Base-by-base conservation (phyloP, 1,139 yeast species). In the Candida sp. region DNA sequence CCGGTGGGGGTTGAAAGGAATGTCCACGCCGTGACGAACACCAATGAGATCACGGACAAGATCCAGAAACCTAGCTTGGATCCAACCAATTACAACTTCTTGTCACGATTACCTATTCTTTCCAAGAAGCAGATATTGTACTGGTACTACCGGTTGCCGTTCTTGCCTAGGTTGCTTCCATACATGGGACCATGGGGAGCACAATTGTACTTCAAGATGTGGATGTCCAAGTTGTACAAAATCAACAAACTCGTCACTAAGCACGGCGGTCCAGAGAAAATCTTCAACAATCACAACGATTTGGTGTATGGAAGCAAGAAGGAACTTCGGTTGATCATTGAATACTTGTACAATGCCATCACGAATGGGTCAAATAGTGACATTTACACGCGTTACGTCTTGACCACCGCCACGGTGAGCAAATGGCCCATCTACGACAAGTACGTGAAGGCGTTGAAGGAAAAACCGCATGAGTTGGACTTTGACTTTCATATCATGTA, bases 1-100 rank as follows among this genome's bases (percentile, higher is more conserved):
- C 99, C 99, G 0, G 96, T 93, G 0, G 98, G 98, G 0, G 89
- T 94, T 26, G 96, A 90, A 58, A 75, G 90, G 49, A 84, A 84
- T 50, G 82, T 87, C 1, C 85, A 78, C 62, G 86, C 92, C 0
- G 69, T 87, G 2, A 77, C 82, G 30, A 82, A 84, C 53, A 57
- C 63, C 50, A 61, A 60, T 7, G 47, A 53, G 8, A 40, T 57
- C 4, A 50, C 44, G 49, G 54, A 45, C 48, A 62, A 49, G 35
- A 52, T 52, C 1, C 52, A 68, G 7, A 56, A 54, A 34, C 83
- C 83, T 1, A 60, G 70, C 3, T 56, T 78, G 9, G 78, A 75
- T 49, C 80, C 82, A 2, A 55, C 69, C 0, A 60, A 68, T 3
- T 71, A 66, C 55, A 57, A 65, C 34, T 74, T 82, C 54, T 62